Conservation (phyloP, 139 green algal species). For the Chlorella sp. region DNA sequence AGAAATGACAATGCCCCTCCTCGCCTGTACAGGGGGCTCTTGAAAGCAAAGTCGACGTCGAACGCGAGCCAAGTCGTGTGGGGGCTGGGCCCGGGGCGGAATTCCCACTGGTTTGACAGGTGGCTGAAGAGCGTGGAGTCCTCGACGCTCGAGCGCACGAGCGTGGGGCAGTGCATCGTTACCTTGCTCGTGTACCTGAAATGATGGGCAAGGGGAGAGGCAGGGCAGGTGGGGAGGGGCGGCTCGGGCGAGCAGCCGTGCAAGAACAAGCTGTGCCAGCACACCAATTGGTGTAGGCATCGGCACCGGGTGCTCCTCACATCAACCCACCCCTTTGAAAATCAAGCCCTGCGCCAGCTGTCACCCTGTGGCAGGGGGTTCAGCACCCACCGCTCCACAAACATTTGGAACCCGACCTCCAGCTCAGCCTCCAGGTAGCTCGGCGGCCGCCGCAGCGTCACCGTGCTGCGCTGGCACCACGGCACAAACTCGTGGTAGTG, state of each 20-base stretch:
- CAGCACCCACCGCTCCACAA: constrained; percentile 57
- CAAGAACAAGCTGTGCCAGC: too few relatives aligned
- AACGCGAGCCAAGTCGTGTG: constrained; percentile 77
- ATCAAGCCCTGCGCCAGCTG: too few relatives aligned
- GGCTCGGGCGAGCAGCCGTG: too few relatives aligned
- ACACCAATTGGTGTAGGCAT: not conserved
- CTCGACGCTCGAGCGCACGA: constrained; percentile 57
- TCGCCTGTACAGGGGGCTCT: constrained; percentile 81
- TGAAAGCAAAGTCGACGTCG: constrained; percentile 89
- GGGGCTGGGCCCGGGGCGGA: constrained; percentile 68
- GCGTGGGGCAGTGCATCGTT: constrained; percentile 46
- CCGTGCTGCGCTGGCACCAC: constrained; percentile 74
- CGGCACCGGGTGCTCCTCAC: too few relatives aligned
- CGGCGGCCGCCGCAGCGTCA: constrained; percentile 36
- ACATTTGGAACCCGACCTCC: constrained; percentile 90
- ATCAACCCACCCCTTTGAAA: too few relatives aligned
- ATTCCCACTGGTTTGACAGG: constrained; percentile 81
- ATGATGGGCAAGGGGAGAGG: not conserved
- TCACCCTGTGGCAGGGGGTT: too few relatives aligned
- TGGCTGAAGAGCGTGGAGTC: constrained; percentile 84
- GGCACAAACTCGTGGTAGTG: constrained; percentile 90
- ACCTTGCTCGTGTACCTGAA: constrained; percentile 84
- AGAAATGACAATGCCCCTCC: too few relatives aligned
- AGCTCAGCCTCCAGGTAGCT: constrained; percentile 89
- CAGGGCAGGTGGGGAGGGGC: not conserved